These are phyloP conservation scores for Cladosporium sp. DNA, from an alignment of 2,329 filamentous ascomycete genomes.

Conservation along the genomic window DNA sequence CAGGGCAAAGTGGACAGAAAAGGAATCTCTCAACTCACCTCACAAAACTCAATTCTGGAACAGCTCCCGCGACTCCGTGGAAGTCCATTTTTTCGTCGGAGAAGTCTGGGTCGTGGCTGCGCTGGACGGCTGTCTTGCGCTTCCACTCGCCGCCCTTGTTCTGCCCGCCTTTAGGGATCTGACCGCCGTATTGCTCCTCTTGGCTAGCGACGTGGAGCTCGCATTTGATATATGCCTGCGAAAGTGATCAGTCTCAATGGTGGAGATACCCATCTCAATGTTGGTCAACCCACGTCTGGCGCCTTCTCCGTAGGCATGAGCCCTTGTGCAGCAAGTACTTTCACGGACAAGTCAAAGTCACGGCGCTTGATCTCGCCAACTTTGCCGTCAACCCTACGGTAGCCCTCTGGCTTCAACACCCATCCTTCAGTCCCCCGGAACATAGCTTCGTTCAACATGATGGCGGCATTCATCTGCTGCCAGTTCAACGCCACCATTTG, in stretches of 20 bases:
- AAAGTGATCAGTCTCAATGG: slow-evolving; percentile 4
- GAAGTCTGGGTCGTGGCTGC: slow-evolving; percentile 47
- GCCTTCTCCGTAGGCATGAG: slow-evolving; percentile 59
- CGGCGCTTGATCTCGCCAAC: slow-evolving; percentile 24
- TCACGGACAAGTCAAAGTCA: slow-evolving; percentile 67
- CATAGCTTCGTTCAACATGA: slow-evolving; percentile 96
- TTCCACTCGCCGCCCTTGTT: slow-evolving; percentile 56
- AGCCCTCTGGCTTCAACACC: slow-evolving; percentile 79
- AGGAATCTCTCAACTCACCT: slow-evolving; percentile 40
- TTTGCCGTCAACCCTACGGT: slow-evolving; percentile 49
- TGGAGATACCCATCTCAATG: neutral
- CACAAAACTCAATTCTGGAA: slow-evolving; percentile 50
- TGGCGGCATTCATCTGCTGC: slow-evolving; percentile 86
- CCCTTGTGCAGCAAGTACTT: slow-evolving; percentile 73
- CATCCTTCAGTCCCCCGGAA: slow-evolving; percentile 79
- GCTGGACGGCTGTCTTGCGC: slow-evolving; percentile 46
- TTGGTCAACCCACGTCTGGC: slow-evolving; percentile 34
- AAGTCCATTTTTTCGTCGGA: slow-evolving; percentile 46
- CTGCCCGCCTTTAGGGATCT: slow-evolving; percentile 49
- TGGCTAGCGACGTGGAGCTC: slow-evolving; percentile 76
- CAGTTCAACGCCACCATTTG: slow-evolving; percentile 93
- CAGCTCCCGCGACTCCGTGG: slow-evolving; percentile 43
- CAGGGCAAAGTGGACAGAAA: neutral
- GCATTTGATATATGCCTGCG: slow-evolving; percentile 71
- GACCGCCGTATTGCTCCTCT: slow-evolving; percentile 47